Percentiles rank a stretch among this genome's conserved stretches.
These are phyloP conservation scores for Chytriomyces confervae DNA, from an alignment of 192 early-diverging fungal species.

Conservation along the genomic window DNA sequence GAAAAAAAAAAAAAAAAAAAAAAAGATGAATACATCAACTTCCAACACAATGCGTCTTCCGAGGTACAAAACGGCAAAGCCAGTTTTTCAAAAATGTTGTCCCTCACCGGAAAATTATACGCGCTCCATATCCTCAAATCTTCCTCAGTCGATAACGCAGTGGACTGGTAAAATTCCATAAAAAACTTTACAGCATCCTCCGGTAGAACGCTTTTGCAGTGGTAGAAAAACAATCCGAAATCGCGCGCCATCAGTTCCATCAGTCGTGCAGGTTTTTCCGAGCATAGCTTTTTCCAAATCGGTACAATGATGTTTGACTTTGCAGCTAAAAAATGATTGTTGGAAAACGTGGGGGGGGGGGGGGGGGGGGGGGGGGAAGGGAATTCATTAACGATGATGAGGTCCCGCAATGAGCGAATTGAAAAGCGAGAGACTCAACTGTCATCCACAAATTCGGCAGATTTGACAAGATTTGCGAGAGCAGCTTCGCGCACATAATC, in stretches of 20 bases:
- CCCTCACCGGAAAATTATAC: constrained; percentile 56
- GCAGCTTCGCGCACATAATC: constrained; percentile 52
- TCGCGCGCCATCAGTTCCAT: constrained; percentile 44
- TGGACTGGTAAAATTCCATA: constrained; percentile 49
- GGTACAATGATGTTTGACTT: constrained; percentile 51
- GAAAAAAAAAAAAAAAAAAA: not conserved
- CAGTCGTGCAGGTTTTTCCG: constrained; percentile 45
- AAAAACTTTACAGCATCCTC: constrained; percentile 49
- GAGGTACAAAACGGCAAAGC: not conserved
- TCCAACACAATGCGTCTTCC: too few species aligned
- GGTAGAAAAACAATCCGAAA: constrained; percentile 55
- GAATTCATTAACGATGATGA: constrained; percentile 3
- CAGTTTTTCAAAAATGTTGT: not conserved
- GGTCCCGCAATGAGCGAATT: not conserved
- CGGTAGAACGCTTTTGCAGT: constrained; percentile 41
- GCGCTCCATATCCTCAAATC: constrained; percentile 50
- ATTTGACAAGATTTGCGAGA: constrained; percentile 47
- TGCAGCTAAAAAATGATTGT: constrained; percentile 27
- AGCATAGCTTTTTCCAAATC: constrained; percentile 51
- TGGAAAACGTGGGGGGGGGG: not conserved
- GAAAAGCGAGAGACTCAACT: constrained; percentile 32
- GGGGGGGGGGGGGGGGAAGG: too few species aligned
- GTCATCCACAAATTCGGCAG: constrained; percentile 49
- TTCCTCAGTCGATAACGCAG: constrained; percentile 30
- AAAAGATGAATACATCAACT: too few species aligned